Base-by-base conservation (phyloP, 352 stramenopile genomes). In the Phytophthora quininea region DNA sequence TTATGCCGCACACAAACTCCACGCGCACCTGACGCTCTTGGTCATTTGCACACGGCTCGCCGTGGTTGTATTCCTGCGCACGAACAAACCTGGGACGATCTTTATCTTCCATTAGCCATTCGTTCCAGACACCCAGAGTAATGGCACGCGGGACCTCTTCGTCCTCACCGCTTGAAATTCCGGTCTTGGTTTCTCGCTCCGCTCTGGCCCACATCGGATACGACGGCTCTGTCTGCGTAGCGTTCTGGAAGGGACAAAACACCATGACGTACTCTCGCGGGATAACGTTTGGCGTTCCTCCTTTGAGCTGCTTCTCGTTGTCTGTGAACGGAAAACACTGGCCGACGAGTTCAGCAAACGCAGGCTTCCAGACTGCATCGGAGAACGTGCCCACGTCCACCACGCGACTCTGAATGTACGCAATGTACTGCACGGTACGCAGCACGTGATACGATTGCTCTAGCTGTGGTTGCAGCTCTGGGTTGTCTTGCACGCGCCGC, bases 41-140 rank as follows among this genome's bases (percentile, higher is more conserved):
- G 15, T 81, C 88, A 67, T 97, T 97, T 64, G 81, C 91, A 62
- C 93, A 98, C 29, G 85, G 80, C 42, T 92, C 80, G 1, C 93
- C 92, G 54, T 88, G 75, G 19, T 88, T 81, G 74, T 94, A 98
- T 8, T 69, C 52, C 64, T 93, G 69, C 35, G 56, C 63, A 42
- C 38, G 66, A n/a, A 69, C 51, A 73, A 73, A 72, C 2, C n/a
- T 12, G n/a, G 59, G 59, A 2, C 80, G 24, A 12, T 55, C 59
- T 77, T 76, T 51, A 74, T 68, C 37, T 49, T 64, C 12, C 54
- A 62, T 35, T 10, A 45, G 57, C 86, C 86, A 97, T 59, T 69
- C 56, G 50, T 89, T 80, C 93, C 76, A 97, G 30, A 91, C 58
- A 10, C 81, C 84, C 48, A 93, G 70, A 0, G 71, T 47, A 48